Conservation (phyloP, 352 stramenopile genomes). For the Pythium brassicae region DNA sequence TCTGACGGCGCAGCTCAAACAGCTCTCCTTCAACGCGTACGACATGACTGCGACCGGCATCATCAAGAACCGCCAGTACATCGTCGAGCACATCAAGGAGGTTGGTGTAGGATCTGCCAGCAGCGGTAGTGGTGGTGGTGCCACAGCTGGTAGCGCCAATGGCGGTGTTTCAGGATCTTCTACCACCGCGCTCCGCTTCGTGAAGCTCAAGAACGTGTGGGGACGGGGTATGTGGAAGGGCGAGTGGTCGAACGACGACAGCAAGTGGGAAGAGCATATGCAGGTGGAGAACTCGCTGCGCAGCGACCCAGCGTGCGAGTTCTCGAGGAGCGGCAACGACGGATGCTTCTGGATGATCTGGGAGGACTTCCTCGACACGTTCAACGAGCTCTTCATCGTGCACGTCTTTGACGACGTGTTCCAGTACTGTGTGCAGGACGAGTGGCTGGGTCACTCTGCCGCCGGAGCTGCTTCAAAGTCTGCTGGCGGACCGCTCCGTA, state of each 20-base stretch:
- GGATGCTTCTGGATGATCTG: slow-evolving; percentile 84
- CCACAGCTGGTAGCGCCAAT: neutral
- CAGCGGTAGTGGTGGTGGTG: neutral
- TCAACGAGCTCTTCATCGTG: slow-evolving; percentile 67
- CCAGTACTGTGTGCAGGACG: slow-evolving; percentile 55
- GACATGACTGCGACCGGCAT: slow-evolving; percentile 58
- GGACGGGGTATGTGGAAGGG: slow-evolving; percentile 73
- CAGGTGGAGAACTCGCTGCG: slow-evolving; percentile 67
- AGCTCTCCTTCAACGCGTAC: slow-evolving; percentile 62
- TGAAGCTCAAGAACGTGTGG: slow-evolving; percentile 84
- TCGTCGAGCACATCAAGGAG: slow-evolving; percentile 68
- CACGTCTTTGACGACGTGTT: slow-evolving; percentile 32
- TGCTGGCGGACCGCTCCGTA: neutral
- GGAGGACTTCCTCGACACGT: slow-evolving; percentile 68
- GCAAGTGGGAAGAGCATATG: slow-evolving; percentile 79
- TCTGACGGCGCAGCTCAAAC: slow-evolving; percentile 60
- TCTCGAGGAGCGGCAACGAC: slow-evolving; percentile 64
- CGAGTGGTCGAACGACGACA: slow-evolving; percentile 81
- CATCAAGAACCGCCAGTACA: slow-evolving; percentile 75
- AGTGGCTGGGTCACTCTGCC: slow-evolving; percentile 40
- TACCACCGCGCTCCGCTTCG: slow-evolving; percentile 44
- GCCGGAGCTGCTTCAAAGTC: slow-evolving; percentile 25
- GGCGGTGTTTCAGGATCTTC: neutral
- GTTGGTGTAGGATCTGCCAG: slow-evolving; percentile 22
- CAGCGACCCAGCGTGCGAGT: slow-evolving; percentile 50